Conservation (phyloP, 164 flowering plant species). For the Umbellularia californica region DNA sequence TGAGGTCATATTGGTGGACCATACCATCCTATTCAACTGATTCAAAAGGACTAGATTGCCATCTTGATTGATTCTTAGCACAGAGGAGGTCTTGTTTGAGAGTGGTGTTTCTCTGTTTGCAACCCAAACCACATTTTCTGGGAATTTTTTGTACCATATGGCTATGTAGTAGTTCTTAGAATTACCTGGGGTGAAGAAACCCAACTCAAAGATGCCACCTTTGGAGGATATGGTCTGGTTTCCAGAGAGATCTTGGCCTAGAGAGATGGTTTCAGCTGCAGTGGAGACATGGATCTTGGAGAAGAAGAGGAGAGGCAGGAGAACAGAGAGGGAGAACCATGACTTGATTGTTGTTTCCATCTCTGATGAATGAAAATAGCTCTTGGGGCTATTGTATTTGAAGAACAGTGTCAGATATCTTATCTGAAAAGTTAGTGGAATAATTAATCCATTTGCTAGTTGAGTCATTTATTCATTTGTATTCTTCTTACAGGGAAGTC, state of each 20-base stretch:
- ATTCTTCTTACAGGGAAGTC: no score
- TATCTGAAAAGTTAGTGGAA: no score
- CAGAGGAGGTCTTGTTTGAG: constrained; percentile 2
- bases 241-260: constrained; percentile 41
- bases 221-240: constrained; percentile 44
- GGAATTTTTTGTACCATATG: constrained; percentile 20
- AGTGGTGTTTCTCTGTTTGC: constrained; percentile 22
- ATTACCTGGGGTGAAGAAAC: constrained; percentile 66
- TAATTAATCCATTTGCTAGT: no score
- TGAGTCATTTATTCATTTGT: no score
- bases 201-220: constrained; percentile 39
- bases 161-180: constrained; percentile 32
- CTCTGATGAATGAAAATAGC: neutral
- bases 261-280: constrained; percentile 31
- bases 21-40: constrained; percentile 10
- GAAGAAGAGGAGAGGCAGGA: constrained; percentile 18
- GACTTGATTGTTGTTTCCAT: neutral
- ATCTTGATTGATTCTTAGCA: constrained; percentile 15
- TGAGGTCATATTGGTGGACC: constrained; percentile 26
- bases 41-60: constrained; percentile 19
- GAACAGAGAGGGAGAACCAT: neutral
- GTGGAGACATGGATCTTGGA: neutral
- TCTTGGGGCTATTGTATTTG: no score
- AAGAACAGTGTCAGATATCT: no score
- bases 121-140: constrained; percentile 22